Percentiles rank a stretch among this genome's conserved stretches.
Evolutionary conservation across 2,329 filamentous ascomycete genomes (phyloP).

Genomic region (Daldinia eschscholtzii): DNA sequence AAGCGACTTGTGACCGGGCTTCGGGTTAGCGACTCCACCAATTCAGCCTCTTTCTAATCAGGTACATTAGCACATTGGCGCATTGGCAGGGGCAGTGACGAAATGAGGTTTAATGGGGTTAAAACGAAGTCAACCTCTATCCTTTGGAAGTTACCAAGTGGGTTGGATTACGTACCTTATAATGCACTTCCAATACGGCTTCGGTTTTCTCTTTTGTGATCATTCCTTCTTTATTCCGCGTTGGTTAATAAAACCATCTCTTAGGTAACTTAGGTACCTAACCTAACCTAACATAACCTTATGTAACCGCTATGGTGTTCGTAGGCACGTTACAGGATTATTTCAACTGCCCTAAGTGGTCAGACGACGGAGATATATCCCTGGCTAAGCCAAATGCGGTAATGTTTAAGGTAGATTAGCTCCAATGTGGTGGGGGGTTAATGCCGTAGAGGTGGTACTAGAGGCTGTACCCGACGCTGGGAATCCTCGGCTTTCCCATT

Average conservation of each 20-base stretch:
- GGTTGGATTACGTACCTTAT: slow-evolving; percentile 1
- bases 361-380: slow-evolving; percentile 14
- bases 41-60: slow-evolving; percentile 33
- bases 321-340: slow-evolving; percentile 1
- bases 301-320: background rate
- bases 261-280: background rate
- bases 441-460: slow-evolving; percentile 13
- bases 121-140: background rate
- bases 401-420: slow-evolving; percentile 31
- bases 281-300: background rate
- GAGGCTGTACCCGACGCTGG: background rate
- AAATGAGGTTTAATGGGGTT: background rate
- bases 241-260: background rate
- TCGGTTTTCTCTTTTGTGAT: background rate
- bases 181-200: background rate
- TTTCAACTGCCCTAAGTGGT: background rate
- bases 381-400: slow-evolving; percentile 27
- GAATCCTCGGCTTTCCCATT: slow-evolving; percentile 25
- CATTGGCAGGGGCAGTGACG: background rate
- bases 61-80: background rate
- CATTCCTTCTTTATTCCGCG: background rate
- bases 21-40: slow-evolving; percentile 1
- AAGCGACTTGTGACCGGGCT: background rate
- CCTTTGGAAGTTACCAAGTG: background rate
- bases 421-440: slow-evolving; percentile 24